Percentiles rank a stretch among this genome's conserved stretches.
Conservation (phyloP, 768 basidiomycete species). For the Phaffia tasmanica region DNA sequence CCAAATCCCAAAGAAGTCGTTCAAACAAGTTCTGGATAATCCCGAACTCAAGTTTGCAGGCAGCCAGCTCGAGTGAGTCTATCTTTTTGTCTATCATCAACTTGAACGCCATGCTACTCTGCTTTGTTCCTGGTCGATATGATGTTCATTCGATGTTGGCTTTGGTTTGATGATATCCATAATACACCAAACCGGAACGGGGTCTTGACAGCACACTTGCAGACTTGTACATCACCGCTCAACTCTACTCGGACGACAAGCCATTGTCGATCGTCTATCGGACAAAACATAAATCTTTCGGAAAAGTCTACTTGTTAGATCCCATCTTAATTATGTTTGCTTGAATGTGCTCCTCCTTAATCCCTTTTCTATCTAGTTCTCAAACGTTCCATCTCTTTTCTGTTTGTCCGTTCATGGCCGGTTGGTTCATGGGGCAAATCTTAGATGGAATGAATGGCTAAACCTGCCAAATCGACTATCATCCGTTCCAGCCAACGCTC, state of each 20-base stretch:
- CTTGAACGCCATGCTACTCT: slow-evolving; percentile 11
- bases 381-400: not conserved
- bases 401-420: not conserved
- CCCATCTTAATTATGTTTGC: not conserved
- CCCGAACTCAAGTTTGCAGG: slow-evolving; percentile 76
- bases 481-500: slow-evolving; percentile 77
- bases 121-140: not conserved
- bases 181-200: too few relatives aligned
- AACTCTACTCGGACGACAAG: slow-evolving; percentile 85
- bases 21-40: slow-evolving; percentile 69
- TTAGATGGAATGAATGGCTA: slow-evolving; percentile 92
- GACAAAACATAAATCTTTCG: slow-evolving; percentile 87
- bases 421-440: not conserved
- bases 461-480: slow-evolving; percentile 84
- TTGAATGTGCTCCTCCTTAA: not conserved
- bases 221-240: slow-evolving; percentile 87
- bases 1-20: slow-evolving; percentile 54
- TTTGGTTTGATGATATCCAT: too few relatives aligned
- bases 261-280: slow-evolving; percentile 82
- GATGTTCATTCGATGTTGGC: not conserved
- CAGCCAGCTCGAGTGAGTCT: slow-evolving; percentile 57
- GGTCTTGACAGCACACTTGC: slow-evolving; percentile 55
- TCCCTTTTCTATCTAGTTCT: not conserved
- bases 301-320: slow-evolving; percentile 60
- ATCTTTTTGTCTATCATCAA: not conserved